Evolutionary conservation across 2,329 filamentous ascomycete species (phyloP).

Genomic region (Talaromyces sp.): DNA sequence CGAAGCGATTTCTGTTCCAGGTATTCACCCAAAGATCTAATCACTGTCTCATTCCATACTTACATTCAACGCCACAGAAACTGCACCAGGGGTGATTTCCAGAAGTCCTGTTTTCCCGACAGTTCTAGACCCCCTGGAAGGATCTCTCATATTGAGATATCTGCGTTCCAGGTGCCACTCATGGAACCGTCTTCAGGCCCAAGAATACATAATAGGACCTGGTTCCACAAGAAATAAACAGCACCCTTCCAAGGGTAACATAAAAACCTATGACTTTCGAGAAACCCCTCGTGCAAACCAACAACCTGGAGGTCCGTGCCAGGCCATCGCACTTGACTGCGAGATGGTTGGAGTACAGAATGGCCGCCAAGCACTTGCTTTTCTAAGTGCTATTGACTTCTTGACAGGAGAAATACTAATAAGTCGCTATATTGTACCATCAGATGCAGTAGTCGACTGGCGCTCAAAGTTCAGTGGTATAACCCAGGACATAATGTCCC

Average conservation of each 20-base stretch:
- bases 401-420: conserved; percentile 10
- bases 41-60: background rate
- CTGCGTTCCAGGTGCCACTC: conserved; percentile 8
- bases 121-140: background rate
- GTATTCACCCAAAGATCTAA: background rate
- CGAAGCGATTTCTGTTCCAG: background rate
- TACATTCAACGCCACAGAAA: background rate
- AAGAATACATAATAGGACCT: conserved; percentile 6
- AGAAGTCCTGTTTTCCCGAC: background rate
- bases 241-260: background rate
- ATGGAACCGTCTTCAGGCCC: conserved; percentile 6
- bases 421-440: conserved; percentile 6
- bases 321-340: conserved; percentile 11
- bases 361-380: conserved; percentile 9
- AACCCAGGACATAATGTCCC: conserved; percentile 4
- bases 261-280: background rate
- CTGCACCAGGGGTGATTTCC: background rate
- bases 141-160: conserved; percentile 6
- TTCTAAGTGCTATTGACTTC: conserved; percentile 8
- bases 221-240: background rate
- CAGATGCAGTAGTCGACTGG: conserved; percentile 7
- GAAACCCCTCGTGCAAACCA: background rate
- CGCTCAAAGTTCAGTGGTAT: conserved; percentile 5
- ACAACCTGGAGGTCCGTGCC: background rate
- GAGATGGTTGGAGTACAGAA: conserved; percentile 8